Base-by-base conservation (phyloP, 2,329 filamentous ascomycete genomes). In the Talaromyces sp. region DNA sequence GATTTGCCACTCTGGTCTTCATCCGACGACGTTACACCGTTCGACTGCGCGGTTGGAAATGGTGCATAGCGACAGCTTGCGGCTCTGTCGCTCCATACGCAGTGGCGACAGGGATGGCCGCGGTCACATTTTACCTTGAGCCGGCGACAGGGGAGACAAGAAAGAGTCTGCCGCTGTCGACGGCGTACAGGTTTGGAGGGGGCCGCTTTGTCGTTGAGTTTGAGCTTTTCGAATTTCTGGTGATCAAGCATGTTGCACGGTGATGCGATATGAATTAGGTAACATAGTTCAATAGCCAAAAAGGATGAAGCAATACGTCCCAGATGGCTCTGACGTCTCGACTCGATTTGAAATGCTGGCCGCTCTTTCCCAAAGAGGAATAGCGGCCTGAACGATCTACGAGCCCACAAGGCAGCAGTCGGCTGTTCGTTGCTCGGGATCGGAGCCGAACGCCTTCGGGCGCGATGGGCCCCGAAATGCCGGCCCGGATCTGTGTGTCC, bases 111-210 rank as follows among this genome's bases (percentile, higher is more conserved):
- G 37, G 65, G 65, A 35, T 58, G 57, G 22, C 59, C 54, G 19
- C 65, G 57, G 39, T 66, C 65, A 33, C 65, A 66, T 65, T 66
- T 66, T n/a, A 66, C 65, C 37, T 66, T 66, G 48, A 66, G 65
- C 11, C 62, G 62, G 24, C 65, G 65, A 59, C 65, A 66, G 33
- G 65, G 65, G 16, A 66, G 47, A 65, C 65, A 66, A 8, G 65
- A 66, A n/a, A 66, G 56, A 16, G 62, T 64, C 57, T 66, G 65
- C 16, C 65, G 65, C 27, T 64, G 65, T 50, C 65, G 57, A 27
- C 62, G 62, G 41, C 65, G 65, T 11, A 65, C 62, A 45, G 63
- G 62, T 57, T 66, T 66, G 24, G 50, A 48, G n/a, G 16, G 31
- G 6, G 16, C n/a, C 16, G 52, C 10, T 41, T 60, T 56, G 54